Base-by-base conservation (phyloP, 2,329 filamentous ascomycete genomes). In the Arthrinium puccinioides region DNA sequence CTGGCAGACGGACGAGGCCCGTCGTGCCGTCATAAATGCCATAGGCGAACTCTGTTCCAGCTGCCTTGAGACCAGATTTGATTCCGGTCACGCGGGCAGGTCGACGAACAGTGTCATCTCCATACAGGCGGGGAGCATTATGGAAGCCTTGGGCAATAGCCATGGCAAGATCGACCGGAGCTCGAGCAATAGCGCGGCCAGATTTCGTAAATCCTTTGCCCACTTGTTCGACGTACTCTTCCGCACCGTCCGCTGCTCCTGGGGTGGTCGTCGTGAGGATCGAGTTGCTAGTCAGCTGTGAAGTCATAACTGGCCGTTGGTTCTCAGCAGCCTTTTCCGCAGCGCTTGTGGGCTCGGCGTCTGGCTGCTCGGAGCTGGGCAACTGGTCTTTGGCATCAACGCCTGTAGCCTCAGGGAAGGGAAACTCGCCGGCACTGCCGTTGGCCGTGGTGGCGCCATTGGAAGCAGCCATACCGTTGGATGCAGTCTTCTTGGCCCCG, bases 81-180 rank as follows among this genome's bases (percentile, higher is more conserved):
- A 84, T 69, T 3, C 79, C 82, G 1, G 78, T 84, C 28, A 85
- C 74, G 7, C 77, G 70, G 2, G 69, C 69, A 1, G 78, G 76
- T 2, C 70, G 69, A 4, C 82, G 71, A 2, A 86, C 82, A 2
- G 80, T 84, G 33, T 76, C 71, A 48, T 86, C 82, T 11, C 80
- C 81, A 46, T 85, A 86, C 0, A 86, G 64, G 3, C 79, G 71
- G 2, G 81, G 81, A 0, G 78, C 79, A 45, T 85, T 85, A 53
- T 84, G 80, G 44, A 84, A 84, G 2, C 80, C 81, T 51, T 84
- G 79, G 2, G 77, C 76, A 2, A 84, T 53, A 0, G 77, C 76
- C 27, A 83, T 59, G 0, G 72, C 67, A 3, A 84, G 54, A 47
- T 81, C 71, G 45, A 82, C 72, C 0, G 81, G 81, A 0, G 76